Conservation (phyloP, 108 stramenopile genomes). For the Pseudonitzschia multistriata region DNA sequence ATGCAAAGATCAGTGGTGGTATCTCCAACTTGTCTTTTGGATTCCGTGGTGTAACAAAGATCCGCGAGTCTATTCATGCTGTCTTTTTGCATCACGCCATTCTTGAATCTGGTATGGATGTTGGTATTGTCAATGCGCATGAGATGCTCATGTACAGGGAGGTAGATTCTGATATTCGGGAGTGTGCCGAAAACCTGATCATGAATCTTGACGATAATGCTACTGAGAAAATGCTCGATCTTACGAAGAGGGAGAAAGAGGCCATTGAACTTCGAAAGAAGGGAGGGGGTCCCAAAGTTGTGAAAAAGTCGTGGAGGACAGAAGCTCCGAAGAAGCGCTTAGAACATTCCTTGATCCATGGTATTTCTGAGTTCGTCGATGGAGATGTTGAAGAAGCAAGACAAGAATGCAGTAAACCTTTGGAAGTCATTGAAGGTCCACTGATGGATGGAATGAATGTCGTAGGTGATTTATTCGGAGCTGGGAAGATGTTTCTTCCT, state of each 20-base stretch:
- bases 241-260: slow-evolving; percentile 84
- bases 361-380: slow-evolving; percentile 93
- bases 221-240: slow-evolving; percentile 91
- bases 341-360: slow-evolving; percentile 95
- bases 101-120: slow-evolving; percentile 96
- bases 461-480: slow-evolving; percentile 98
- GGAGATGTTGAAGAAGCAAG: slow-evolving; percentile 92
- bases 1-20: slow-evolving; percentile 97
- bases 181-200: slow-evolving; percentile 86
- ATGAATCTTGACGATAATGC: slow-evolving; percentile 85
- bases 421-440: slow-evolving; percentile 99
- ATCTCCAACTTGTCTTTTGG: slow-evolving; percentile 99
- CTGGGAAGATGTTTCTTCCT: slow-evolving; percentile 99
- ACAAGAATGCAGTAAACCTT: slow-evolving; percentile 58
- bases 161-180: slow-evolving; percentile 81
- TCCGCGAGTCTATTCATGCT: slow-evolving; percentile 98
- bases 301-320: slow-evolving; percentile 85
- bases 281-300: slow-evolving; percentile 63
- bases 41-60: slow-evolving; percentile 94
- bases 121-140: slow-evolving; percentile 98
- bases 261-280: slow-evolving; percentile 82
- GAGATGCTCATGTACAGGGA: slow-evolving; percentile 88
- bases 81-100: slow-evolving; percentile 96
- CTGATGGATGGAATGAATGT: slow-evolving; percentile 99
- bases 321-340: slow-evolving; percentile 85